Base-by-base conservation (phyloP, 345 rosid genomes). In the Citropsis articulata region DNA sequence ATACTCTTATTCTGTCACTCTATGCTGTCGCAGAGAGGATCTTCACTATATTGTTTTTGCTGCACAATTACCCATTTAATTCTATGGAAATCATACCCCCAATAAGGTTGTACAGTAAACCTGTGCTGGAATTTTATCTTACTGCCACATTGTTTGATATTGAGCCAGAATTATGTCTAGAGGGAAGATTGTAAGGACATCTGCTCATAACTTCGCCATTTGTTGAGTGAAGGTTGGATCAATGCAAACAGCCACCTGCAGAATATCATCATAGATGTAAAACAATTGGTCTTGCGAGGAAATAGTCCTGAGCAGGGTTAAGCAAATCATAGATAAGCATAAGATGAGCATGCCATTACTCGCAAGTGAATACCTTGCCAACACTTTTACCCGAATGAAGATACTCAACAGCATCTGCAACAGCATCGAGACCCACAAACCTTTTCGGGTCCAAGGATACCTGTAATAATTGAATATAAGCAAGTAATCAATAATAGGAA, bases 311-410 rank as follows among this genome's bases (percentile, higher is more conserved):
- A 19, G 14, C 2, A 22, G 65, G 35, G 48, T 72, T 38, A 18
- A 31, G 60, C 16, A 33, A 24, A 31, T 0, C n/a, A 73, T 22
- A 12, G 2, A 16, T 22, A 74, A 28, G 19, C 0, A 57, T 31
- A 55, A 66, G 25, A 62, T 28, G 14, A 33, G 19, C n/a, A 59
- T 64, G 69, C n/a, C 36, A 21, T 60, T 19, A 6, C 19, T 48
- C 31, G n/a, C 25, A 9, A 57, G 36, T 70, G 71, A 63, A 73
- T 80, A 93, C 99, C 97, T 95, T 95, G 81, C 99, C 99, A 35
- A 91, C 87, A 73, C 99, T 96, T 94, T 85, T 93, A 81, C 98
- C 99, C 4, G 98, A 92, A 81, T 93, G 97, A 30, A 95, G 94
- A 88, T 95, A 78, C 87, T 95, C 99, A 53, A 93, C 99, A 59